Percentiles rank a stretch among this genome's conserved stretches.
Conservation (phyloP, 2,329 filamentous ascomycete species). For the Stagonosporopsis rhizophila region DNA sequence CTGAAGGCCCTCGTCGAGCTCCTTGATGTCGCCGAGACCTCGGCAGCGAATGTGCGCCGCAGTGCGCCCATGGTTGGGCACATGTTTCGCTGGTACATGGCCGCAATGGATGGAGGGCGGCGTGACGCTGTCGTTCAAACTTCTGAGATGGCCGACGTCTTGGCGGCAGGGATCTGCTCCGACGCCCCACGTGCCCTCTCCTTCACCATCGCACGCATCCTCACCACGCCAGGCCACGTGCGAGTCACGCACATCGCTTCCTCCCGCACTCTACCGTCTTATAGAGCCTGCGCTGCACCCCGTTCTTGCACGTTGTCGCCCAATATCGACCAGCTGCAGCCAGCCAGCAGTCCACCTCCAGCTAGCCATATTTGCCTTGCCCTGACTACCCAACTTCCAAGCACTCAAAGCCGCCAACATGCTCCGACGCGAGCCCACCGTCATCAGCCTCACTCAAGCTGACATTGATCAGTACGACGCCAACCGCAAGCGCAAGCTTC, state of each 20-base stretch:
- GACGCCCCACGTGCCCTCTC: slow-evolving; percentile 23
- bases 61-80: slow-evolving; percentile 45
- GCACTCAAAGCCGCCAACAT: slow-evolving; percentile 49
- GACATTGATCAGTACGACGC: slow-evolving; percentile 76
- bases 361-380: background rate
- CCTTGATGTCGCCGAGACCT: slow-evolving; percentile 28
- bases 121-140: slow-evolving; percentile 28
- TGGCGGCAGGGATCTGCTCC: slow-evolving; percentile 37
- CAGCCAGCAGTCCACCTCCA: background rate
- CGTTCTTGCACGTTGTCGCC: too few relatives aligned
- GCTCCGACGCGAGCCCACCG: slow-evolving; percentile 73
- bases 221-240: slow-evolving; percentile 11
- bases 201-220: slow-evolving; percentile 12
- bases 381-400: too few relatives aligned
- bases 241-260: slow-evolving; percentile 8
- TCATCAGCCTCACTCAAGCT: slow-evolving; percentile 71
- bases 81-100: slow-evolving; percentile 46
- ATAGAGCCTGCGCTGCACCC: slow-evolving; percentile 1
- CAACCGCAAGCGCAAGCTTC: slow-evolving; percentile 54
- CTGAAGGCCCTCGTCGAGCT: slow-evolving; percentile 36
- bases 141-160: slow-evolving; percentile 38
- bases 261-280: background rate
- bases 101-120: slow-evolving; percentile 26
- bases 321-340: background rate
- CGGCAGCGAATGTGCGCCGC: slow-evolving; percentile 30